Base-by-base conservation (phyloP, 192 early-diverging fungal genomes). In the Backusella macrospora region DNA sequence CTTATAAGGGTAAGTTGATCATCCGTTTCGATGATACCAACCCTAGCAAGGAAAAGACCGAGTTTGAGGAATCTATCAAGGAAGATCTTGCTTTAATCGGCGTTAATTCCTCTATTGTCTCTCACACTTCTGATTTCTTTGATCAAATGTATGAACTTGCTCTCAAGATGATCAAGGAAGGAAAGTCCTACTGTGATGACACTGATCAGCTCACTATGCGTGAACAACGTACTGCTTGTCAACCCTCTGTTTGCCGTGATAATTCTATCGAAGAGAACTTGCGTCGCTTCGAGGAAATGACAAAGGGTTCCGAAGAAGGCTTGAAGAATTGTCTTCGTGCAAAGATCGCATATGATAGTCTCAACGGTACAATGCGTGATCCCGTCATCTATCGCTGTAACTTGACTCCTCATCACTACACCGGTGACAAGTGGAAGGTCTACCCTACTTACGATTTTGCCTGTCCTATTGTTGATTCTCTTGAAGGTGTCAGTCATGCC, bases 401-500 rank as follows among this genome's bases (percentile, higher is more conserved):
- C 80, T 78, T 92, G 69, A 83, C 84, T 39, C 94, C 93, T 66
- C 98, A 99, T 76, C 95, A 96, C 78, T 89, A 88, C 44, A 96
- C 95, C 52, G 98, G 97, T 43, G 79, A 83, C 44, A 92, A 90
- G 78, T 99, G 95, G 94, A 99, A 98, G 86, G 85, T 98, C 55
- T 99, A 99, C 83, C 98, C 97, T 52, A 94, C 94, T 13, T 99
- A 99, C 81, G 98, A 99, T 84, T 98, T 99, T 86, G 94, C 94
- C 48, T 98, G 97, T 83, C 98, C 98, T 2, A 86, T 99, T 64
- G 96, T 99, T 44, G 98, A 99, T 79, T 90, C 91, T 42, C 64
- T 96, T 47, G 98, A 99, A 83, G 98, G 98, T 65, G 97, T 99
- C 40, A 98, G 96, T 6, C 98, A 99, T 68, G 98, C 98, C 29